A percentile compares a stretch with the other conserved stretches of the same genome.
These are phyloP conservation scores for Cubamyces lactineus DNA, from an alignment of 768 basidiomycete species.

Conservation along the genomic window DNA sequence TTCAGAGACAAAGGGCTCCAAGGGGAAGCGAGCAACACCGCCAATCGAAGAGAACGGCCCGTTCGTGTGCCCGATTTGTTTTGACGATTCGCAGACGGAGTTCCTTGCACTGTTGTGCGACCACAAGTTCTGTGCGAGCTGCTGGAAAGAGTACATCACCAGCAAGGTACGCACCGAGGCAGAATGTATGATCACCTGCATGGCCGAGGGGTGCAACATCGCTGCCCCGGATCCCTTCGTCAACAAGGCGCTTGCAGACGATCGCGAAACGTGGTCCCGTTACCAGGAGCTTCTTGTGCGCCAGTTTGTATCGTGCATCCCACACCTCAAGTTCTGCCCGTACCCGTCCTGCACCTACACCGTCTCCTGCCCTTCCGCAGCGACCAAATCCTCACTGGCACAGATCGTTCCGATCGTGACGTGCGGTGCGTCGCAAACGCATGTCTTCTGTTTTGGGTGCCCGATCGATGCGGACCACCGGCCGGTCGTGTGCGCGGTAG, in stretches of 20 bases:
- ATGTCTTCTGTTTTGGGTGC: slow-evolving; percentile 96
- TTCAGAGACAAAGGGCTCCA: slow-evolving; percentile 31
- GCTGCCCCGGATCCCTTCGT: slow-evolving; percentile 69
- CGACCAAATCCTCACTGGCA: slow-evolving; percentile 71
- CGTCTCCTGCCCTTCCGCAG: slow-evolving; percentile 85
- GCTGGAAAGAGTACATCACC: slow-evolving; percentile 80
- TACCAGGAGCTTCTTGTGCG: slow-evolving; percentile 89
- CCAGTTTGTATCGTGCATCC: slow-evolving; percentile 85
- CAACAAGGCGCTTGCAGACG: slow-evolving; percentile 56
- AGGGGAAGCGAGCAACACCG: slow-evolving; percentile 34
- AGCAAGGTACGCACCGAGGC: slow-evolving; percentile 86
- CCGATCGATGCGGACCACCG: slow-evolving; percentile 86
- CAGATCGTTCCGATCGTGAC: slow-evolving; percentile 87
- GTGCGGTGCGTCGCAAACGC: slow-evolving; percentile 69
- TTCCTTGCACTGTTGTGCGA: slow-evolving; percentile 78
- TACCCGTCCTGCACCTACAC: slow-evolving; percentile 94
- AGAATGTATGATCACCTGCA: slow-evolving; percentile 73
- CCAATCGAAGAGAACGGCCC: slow-evolving; percentile 44
- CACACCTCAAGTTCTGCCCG: slow-evolving; percentile 90
- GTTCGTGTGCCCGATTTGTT: slow-evolving; percentile 95
- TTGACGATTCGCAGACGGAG: slow-evolving; percentile 66
- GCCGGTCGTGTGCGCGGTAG: slow-evolving; percentile 86
- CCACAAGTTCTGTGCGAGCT: slow-evolving; percentile 81
- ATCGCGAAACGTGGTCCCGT: slow-evolving; percentile 58
- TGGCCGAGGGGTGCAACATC: slow-evolving; percentile 76